A percentile compares a stretch with the other conserved stretches of the same genome.
Conservation (phyloP, 805 yeast species). For the Hanseniaspora jakobsenii region DNA sequence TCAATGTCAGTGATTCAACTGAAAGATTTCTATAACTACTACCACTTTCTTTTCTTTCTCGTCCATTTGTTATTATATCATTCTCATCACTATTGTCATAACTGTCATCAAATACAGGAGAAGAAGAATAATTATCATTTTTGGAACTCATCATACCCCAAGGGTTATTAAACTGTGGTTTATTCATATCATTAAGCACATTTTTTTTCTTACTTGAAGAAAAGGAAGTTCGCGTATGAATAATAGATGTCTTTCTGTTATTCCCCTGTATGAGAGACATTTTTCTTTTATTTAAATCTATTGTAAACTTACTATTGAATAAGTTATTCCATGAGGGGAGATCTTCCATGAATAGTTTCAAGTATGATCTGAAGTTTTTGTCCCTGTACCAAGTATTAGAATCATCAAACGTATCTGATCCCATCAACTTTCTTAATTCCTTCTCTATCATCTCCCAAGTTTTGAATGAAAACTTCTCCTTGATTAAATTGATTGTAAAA, state of each 20-base stretch:
- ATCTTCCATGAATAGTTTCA: constrained; percentile 1
- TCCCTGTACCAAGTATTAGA: constrained; percentile 4
- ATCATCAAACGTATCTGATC: background rate
- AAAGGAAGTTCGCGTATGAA: background rate
- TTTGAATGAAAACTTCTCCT: constrained; percentile 21
- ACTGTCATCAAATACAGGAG: background rate
- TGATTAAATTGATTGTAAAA: constrained; percentile 23
- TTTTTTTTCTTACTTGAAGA: background rate
- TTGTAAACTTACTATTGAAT: background rate
- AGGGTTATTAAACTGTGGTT: background rate
- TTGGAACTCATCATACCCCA: background rate
- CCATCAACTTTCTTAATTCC: constrained; percentile 14
- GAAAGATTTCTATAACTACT: background rate
- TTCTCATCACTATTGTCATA: background rate
- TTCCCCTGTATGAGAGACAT: background rate
- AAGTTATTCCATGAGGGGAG: background rate
- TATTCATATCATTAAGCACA: background rate
- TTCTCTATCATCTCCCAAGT: constrained; percentile 23
- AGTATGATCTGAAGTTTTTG: background rate
- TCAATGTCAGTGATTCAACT: background rate
- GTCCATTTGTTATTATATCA: background rate
- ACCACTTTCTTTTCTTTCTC: background rate
- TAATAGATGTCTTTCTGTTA: background rate
- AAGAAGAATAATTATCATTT: background rate
- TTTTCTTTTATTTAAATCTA: background rate